Conservation (phyloP, 2,329 filamentous ascomycete species). For the Phialophora macrospora region DNA sequence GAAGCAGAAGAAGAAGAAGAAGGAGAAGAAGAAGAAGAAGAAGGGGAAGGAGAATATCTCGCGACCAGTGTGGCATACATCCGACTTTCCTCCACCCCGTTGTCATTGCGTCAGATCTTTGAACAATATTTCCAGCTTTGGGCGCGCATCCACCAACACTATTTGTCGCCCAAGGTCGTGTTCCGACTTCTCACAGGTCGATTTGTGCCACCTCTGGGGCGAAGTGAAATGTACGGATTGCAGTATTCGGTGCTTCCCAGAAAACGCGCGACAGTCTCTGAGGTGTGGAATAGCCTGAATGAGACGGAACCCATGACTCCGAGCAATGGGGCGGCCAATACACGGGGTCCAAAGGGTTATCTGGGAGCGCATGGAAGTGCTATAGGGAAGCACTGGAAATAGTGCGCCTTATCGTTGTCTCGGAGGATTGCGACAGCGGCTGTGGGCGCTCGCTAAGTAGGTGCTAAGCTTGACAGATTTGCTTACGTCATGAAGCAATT, state of each 20-base stretch:
- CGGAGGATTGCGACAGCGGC: too few species aligned
- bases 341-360: constrained; percentile 90
- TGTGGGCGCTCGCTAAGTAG: too few species aligned
- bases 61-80: constrained; percentile 32
- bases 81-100: constrained; percentile 72
- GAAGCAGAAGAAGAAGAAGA: constrained; percentile 21
- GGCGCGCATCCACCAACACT: constrained; percentile 90
- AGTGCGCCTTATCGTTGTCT: not conserved
- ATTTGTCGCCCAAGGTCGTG: constrained; percentile 85
- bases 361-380: constrained; percentile 67
- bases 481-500: constrained; percentile 10
- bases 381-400: constrained; percentile 31
- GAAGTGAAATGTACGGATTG: constrained; percentile 91
- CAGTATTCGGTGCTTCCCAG: constrained; percentile 98
- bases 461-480: not conserved
- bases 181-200: constrained; percentile 86
- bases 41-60: constrained; percentile 26
- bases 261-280: constrained; percentile 74
- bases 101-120: constrained; percentile 93
- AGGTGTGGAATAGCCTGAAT: constrained; percentile 80
- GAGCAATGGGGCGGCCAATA: constrained; percentile 52
- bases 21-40: too few species aligned
- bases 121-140: constrained; percentile 96
- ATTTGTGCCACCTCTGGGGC: constrained; percentile 92
- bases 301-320: constrained; percentile 41